Conservation (phyloP, 768 basidiomycete genomes). For the Cyathus striatus region DNA sequence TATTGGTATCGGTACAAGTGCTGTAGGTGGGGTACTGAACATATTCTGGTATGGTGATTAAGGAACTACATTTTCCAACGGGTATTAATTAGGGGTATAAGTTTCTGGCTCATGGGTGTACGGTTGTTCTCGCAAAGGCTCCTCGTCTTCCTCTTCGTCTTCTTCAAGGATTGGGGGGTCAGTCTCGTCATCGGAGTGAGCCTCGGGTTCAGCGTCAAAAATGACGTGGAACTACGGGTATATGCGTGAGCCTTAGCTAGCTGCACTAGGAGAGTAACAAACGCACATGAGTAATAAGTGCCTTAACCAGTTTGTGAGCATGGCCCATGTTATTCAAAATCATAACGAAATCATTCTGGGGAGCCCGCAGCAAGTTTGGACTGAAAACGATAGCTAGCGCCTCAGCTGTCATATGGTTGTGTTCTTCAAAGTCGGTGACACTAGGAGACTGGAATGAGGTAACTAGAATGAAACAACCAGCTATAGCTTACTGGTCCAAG, state of each 20-base stretch:
- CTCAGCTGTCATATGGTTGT: slow-evolving; percentile 87
- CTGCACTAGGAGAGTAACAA: not conserved
- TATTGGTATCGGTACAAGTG: not conserved
- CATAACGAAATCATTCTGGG: slow-evolving; percentile 72
- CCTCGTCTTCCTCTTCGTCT: slow-evolving; percentile 47
- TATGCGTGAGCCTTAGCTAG: too few species aligned
- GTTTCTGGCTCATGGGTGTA: not conserved
- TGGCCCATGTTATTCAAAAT: slow-evolving; percentile 79
- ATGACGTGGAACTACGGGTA: slow-evolving; percentile 52
- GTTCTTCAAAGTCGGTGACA: slow-evolving; percentile 84
- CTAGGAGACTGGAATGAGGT: too few species aligned
- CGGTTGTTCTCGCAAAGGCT: not conserved
- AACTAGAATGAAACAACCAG: not conserved
- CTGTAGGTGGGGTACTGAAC: too few species aligned
- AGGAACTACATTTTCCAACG: not conserved
- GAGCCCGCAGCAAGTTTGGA: slow-evolving; percentile 72
- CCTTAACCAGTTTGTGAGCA: slow-evolving; percentile 71
- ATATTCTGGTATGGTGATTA: too few species aligned
- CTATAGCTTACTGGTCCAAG: slow-evolving; percentile 57
- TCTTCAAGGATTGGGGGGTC: slow-evolving; percentile 67
- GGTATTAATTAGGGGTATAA: not conserved
- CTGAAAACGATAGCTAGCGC: slow-evolving; percentile 84
- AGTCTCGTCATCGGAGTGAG: slow-evolving; percentile 48
- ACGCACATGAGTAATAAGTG: slow-evolving; percentile 71
- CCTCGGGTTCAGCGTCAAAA: slow-evolving; percentile 65